Base-by-base conservation (phyloP, 1,284 basidiomycete genomes). In the Ganoderma sinense region DNA sequence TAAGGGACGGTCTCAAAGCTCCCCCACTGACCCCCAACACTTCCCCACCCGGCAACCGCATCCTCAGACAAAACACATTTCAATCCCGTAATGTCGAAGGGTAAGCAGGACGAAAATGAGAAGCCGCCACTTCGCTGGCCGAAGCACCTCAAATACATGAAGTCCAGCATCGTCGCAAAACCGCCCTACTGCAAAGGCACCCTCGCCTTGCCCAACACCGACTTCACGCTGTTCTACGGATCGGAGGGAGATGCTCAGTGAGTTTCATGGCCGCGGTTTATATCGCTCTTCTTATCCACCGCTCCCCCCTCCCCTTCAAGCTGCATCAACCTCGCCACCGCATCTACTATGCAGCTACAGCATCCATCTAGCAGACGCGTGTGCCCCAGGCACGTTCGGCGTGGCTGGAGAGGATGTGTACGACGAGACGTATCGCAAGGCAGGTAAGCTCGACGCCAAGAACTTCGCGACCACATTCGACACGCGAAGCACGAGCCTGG, bases 401-500 rank as follows among this genome's bases (percentile, higher is more conserved):
- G 40, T 70, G 1, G 55, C 71, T 40, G 53, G 70, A 1, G 18
- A 74, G 53, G 73, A 77, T 61, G 73, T 78, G 11, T 67, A 66
- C 33, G 77, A 78, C 59, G 76, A 78, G 70, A 67, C 72, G 16
- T 76, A 78, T 36, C 74, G 77, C 40, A 78, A 75, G 61, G 75
- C 75, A 0, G 73, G 75, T 1, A 78, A 78, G 72, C 70, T 78
- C 36, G 77, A 81, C 45, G 14, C 23, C 2, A 33, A 48, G 2
- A 55, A 73, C 20, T 78, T 81, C 65, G 13, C 77, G 7, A 72
- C 80, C 0, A 76, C 72, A 0, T 76, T 85, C 36, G 74, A 80
- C 60, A 68, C 80, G 4, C 63, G 69, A 8, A 40, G 51, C 11
- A 18, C 67, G 8, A 75, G 79, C 8, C 43, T 82, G 13, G 40